These are phyloP conservation scores for Hypholoma fasciculare DNA, from an alignment of 768 basidiomycete genomes.

Conservation along the genomic window DNA sequence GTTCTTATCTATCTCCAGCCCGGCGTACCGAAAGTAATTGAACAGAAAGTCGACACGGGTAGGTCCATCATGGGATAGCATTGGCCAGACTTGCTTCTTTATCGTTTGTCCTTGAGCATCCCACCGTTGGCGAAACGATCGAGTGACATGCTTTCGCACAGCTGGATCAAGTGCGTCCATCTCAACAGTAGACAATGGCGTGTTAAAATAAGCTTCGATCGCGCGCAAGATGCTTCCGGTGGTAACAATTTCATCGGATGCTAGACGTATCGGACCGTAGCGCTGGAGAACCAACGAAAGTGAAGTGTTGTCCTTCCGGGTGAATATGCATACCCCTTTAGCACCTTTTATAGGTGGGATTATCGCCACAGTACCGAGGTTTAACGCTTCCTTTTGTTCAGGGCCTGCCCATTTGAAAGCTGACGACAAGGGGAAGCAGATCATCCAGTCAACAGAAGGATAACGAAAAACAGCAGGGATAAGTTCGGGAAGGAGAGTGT, in stretches of 20 bases:
- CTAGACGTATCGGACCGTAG: not conserved
- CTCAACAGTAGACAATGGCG: not conserved
- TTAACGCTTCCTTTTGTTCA: too few relatives aligned
- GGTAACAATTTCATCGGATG: not conserved
- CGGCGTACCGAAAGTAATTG: not conserved
- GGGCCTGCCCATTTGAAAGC: too few relatives aligned
- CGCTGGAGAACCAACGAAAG: not conserved
- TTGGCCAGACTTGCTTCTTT: not conserved
- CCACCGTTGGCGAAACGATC: not conserved
- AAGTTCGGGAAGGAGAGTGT: too few relatives aligned
- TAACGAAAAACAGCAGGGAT: too few relatives aligned
- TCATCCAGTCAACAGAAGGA: too few relatives aligned
- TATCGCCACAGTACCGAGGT: not conserved
- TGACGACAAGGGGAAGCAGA: too few relatives aligned
- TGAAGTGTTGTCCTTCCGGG: not conserved
- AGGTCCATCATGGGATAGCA: not conserved
- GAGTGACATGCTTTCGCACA: not conserved
- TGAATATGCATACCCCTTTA: not conserved
- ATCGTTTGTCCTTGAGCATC: not conserved
- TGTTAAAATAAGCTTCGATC: not conserved
- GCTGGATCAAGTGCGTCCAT: not conserved
- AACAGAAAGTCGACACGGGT: constrained; percentile 1
- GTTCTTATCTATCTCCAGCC: not conserved
- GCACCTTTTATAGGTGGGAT: not conserved
- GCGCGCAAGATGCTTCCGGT: not conserved